Evolutionary conservation across 768 basidiomycete species (phyloP).

Genomic region (Omphalotus guepiniiformis): DNA sequence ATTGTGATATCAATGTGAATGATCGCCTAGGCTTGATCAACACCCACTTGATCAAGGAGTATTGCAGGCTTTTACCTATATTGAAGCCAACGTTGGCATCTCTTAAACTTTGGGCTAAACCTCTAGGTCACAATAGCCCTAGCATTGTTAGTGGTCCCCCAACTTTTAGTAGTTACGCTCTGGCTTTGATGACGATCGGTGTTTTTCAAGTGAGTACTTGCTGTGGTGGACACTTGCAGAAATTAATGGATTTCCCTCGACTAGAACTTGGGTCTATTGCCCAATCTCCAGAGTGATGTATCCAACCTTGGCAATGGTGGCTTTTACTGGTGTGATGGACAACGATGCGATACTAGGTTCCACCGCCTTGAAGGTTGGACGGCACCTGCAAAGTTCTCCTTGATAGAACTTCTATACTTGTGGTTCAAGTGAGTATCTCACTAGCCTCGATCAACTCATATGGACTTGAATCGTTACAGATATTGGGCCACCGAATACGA

Average conservation of each 20-base stretch:
- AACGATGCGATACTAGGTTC: background rate
- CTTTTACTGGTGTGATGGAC: background rate
- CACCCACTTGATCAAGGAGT: conserved; percentile 45
- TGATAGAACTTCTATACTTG: background rate
- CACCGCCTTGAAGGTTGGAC: background rate
- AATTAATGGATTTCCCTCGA: background rate
- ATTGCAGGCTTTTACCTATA: conserved; percentile 42
- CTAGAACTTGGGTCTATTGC: conserved; percentile 42
- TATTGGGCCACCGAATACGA: conserved; percentile 3
- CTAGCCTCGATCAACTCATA: background rate
- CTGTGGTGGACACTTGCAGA: background rate
- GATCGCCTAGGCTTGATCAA: conserved; percentile 52
- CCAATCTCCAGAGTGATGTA: conserved; percentile 47
- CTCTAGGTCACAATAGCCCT: conserved; percentile 47
- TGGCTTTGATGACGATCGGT: conserved; percentile 56
- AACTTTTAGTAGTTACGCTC: conserved; percentile 60
- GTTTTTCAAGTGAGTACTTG: conserved; percentile 48
- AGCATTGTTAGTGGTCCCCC: conserved; percentile 15
- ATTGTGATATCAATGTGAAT: conserved; percentile 61
- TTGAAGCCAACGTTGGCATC: conserved; percentile 39
- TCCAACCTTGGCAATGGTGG: too few species aligned
- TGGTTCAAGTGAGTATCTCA: background rate
- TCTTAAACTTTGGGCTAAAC: conserved; percentile 60
- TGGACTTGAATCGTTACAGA: background rate
- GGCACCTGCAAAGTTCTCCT: background rate